Evolutionary conservation across 371 early-diverging fungal genomes (phyloP), one percentile per base, ranked within the genome.

Genomic region (Umbelopsis sp.): DNA sequence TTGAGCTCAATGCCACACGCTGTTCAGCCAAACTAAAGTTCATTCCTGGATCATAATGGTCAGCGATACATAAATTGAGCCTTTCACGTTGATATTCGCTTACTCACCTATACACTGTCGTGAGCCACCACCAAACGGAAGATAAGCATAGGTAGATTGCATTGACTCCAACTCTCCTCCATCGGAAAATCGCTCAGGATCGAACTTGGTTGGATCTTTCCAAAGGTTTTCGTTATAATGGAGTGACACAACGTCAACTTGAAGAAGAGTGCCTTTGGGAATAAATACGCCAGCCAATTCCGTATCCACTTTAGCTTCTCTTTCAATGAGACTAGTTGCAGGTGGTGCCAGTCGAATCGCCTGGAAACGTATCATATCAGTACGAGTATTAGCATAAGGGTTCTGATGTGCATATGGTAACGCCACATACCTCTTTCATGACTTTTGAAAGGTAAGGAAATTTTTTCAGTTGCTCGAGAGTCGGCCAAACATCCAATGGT

Each of bases 101-200:
- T 10, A 16, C 48, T 6, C 48, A 48, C 48, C 48, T 44, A 81
- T 73, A 62, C 86, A 87, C 63, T 77, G 72, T 63, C 83, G 79
- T 18, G 73, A 62, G 14, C 86, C 86, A 44, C 72, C 70, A 46
- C 83, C 76, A 70, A 86, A 86, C 10, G 86, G 80, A 8, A 57
- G 14, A 29, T 57, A 57, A 12, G 57, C 22, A 35, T 57, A 57
- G 4, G 35, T n/a, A 2, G 35, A 35, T 25, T 37, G 29, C 29
- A 24, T 24, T 8, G 57, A 57, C 44, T 45, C 64, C 22, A 64
- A 2, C 32, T 76, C 74, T 14, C 46, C 65, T 1, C 68, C 70
- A 18, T 66, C 65, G 2, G 50, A 51, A 62, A 69, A 74, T 8
- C 76, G 68, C 11, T 72, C 74, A 1, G 74, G 76, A 20, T 66